Base-by-base conservation (phyloP, 129 eudicot genomes). In the Flaveria bidentis region DNA sequence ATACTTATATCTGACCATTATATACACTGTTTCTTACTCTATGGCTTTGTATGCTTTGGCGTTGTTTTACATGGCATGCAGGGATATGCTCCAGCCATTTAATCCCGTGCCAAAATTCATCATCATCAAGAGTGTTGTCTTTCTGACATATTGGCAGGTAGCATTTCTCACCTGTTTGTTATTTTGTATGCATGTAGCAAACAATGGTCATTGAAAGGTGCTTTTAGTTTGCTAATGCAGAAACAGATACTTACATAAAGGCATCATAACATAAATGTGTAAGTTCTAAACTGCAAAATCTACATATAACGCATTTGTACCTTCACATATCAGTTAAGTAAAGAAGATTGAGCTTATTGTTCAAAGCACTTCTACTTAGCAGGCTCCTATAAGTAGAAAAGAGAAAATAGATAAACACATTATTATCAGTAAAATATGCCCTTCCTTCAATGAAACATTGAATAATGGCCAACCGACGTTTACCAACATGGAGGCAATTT, bases 91-190 rank as follows among this genome's bases (percentile, higher is more conserved):
- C 67, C 85, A 82, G 72, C 98, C 98, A 6, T 92, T 89, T 77
- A 92, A 92, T 81, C 98, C 98, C 16, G 94, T 92, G 44, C 98
- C 98, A 30, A 92, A 92, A 62, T 92, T 92, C 78, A 84, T 92
- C 82, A 86, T 92, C 18, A 92, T 92, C 44, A 92, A 92, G 69
- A 89, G 96, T 74, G 98, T 92, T 22, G 94, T 92, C 33, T 92
- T 92, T 81, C 82, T 92, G 74, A 92, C 98, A 20, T 92, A 92
- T 72, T 92, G 98, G 98, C 98, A 92, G 97, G 97, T 89, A 92
- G 13, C 50, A 42, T 17, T 72, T 75, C 36, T 56, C 57, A 71
- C 84, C 30, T 30, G 46, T 61, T 11, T 25, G 26, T 13, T 51
- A 50, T 63, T 20, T 42, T 66, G 58, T 65, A 51, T 25, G 49